These are phyloP conservation scores for Fusarium albidum DNA, from an alignment of 2,329 filamentous ascomycete genomes.

Conservation along the genomic window DNA sequence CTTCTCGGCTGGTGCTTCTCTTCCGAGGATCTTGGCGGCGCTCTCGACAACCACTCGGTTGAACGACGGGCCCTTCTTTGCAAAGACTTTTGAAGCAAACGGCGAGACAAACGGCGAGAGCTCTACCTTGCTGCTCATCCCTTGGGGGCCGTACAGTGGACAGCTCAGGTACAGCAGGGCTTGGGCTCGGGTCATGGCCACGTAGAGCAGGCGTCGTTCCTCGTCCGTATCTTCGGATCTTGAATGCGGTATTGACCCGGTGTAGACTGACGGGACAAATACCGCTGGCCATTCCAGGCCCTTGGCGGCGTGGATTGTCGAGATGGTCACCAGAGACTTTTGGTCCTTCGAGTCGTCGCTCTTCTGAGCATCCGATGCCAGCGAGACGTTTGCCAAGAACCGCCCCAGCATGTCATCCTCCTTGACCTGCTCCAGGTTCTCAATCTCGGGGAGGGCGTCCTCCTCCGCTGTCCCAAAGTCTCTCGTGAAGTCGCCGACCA, in stretches of 20 bases:
- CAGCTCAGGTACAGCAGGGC: slow-evolving; percentile 86
- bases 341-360: slow-evolving; percentile 65
- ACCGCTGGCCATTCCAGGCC: slow-evolving; percentile 96
- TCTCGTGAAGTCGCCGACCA: slow-evolving; percentile 76
- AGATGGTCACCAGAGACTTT: slow-evolving; percentile 80
- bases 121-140: slow-evolving; percentile 64
- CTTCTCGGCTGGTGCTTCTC: slow-evolving; percentile 65
- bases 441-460: slow-evolving; percentile 70
- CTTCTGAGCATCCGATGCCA: slow-evolving; percentile 81
- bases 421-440: slow-evolving; percentile 73
- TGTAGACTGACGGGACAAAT: slow-evolving; percentile 89
- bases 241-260: slow-evolving; percentile 89
- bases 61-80: slow-evolving; percentile 74
- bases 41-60: slow-evolving; percentile 67
- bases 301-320: slow-evolving; percentile 95
- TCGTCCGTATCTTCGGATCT: slow-evolving; percentile 87
- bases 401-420: slow-evolving; percentile 72
- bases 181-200: slow-evolving; percentile 95
- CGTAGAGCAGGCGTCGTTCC: slow-evolving; percentile 88
- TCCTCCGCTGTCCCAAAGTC: slow-evolving; percentile 56
- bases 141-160: slow-evolving; percentile 72
- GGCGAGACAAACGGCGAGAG: slow-evolving; percentile 77
- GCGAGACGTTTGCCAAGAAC: slow-evolving; percentile 88
- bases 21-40: slow-evolving; percentile 75
- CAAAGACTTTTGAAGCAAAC: slow-evolving; percentile 50